Evolutionary conservation across 768 basidiomycete species (phyloP).

Genomic region (Clavulina sp.): DNA sequence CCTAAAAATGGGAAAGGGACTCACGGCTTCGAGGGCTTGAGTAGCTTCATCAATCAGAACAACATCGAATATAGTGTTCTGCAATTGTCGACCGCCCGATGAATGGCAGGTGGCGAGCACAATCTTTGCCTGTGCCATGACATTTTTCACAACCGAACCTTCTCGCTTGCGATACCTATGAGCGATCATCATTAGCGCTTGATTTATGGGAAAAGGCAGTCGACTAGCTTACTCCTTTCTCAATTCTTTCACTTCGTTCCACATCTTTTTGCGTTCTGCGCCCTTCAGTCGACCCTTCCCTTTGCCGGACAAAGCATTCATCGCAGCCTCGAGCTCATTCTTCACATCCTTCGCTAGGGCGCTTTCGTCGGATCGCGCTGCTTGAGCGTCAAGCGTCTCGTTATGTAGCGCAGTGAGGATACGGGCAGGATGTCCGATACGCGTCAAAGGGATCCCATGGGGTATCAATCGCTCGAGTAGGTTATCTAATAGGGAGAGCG

Average conservation of each 20-base stretch:
- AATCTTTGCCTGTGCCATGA: slow-evolving; percentile 68
- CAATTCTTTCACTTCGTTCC: slow-evolving; percentile 72
- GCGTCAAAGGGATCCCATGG: slow-evolving; percentile 33
- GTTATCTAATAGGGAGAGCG: slow-evolving; percentile 41
- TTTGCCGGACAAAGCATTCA: slow-evolving; percentile 49
- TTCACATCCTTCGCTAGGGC: slow-evolving; percentile 80
- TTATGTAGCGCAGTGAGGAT: slow-evolving; percentile 41
- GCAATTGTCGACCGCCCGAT: slow-evolving; percentile 68
- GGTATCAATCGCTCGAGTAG: slow-evolving; percentile 60
- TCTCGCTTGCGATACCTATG: slow-evolving; percentile 76
- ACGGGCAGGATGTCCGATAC: slow-evolving; percentile 92
- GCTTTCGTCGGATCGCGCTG: slow-evolving; percentile 57
- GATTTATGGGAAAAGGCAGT: not conserved
- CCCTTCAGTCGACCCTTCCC: slow-evolving; percentile 48
- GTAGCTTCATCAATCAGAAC: slow-evolving; percentile 97
- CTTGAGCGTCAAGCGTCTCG: slow-evolving; percentile 51
- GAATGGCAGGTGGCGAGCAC: slow-evolving; percentile 92
- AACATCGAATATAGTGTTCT: slow-evolving; percentile 69
- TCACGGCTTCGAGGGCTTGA: slow-evolving; percentile 83
- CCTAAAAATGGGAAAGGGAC: slow-evolving; percentile 5
- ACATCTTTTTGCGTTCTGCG: slow-evolving; percentile 60
- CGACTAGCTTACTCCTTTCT: slow-evolving; percentile 60
- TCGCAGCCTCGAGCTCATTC: slow-evolving; percentile 54
- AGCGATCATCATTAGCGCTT: not conserved
- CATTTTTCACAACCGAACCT: slow-evolving; percentile 62